Evolutionary conservation across 495 filamentous ascomycete species (phyloP), one percentile per base, ranked within the genome.

Genomic region (Daldinia childiae): DNA sequence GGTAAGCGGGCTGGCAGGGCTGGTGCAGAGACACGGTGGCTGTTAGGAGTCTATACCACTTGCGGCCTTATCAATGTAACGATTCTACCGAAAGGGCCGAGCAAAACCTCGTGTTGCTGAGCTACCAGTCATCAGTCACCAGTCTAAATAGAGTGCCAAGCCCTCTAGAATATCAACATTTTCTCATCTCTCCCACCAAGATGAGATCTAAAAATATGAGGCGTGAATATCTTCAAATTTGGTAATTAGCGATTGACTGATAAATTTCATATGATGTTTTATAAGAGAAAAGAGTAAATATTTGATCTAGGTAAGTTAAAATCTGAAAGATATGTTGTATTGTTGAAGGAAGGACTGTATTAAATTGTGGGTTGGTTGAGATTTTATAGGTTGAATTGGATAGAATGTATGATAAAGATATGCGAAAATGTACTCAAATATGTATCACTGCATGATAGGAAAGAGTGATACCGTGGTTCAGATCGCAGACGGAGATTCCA

Each of bases 41-140:
- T 58, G 64, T 62, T 43, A 43, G 26, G 48, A 48, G 58, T 38
- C 64, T 68, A 71, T 59, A 48, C 72, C 67, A 9, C 58, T 65
- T 69, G 27, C 17, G 66, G 71, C 41, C 54, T 29, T 29, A 52
- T 38, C 38, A 19, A 71, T 71, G 66, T 61, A 64, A 71, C 66
- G 26, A 64, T 62, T 55, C 39, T 71, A 68, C 72, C 69, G 69
- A 75, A 69, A 73, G 67, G 73, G 38, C 73, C 69, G 75, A 73
- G 68, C 32, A 69, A 68, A 70, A 77, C 59, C 72, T 77, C 75
- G 75, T 77, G 75, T 77, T 77, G 75, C 73, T 74, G 57, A 41
- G 58, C 43, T 68, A 67, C 61, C 62, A 54, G 56, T 60, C 64
- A 55, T 64, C 55, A 59, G 64, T 68, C 29, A 66, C 62, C 41